phyloP scores from a whole-genome alignment of 805 yeast species.

The Zygosaccharomyces siamensis region DNA sequence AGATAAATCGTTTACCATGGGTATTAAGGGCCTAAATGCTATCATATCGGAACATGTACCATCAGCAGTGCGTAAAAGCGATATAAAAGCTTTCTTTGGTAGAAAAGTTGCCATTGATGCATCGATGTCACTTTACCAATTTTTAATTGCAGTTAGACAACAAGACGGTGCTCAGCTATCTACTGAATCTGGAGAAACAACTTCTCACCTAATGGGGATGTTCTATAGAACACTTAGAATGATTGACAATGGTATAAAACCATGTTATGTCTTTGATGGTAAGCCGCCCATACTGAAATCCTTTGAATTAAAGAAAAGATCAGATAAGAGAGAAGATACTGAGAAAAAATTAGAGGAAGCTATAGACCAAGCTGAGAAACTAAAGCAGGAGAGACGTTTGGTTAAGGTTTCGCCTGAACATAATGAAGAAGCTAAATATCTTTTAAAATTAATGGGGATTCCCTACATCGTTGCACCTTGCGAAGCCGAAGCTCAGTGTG shows the following conservation, averaged over 20 bases:
- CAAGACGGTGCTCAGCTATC: slow-evolving; percentile 93
- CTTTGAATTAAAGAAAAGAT: slow-evolving; percentile 85
- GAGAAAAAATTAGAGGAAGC: slow-evolving; percentile 65
- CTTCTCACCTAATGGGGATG: slow-evolving; percentile 93
- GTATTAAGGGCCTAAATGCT: slow-evolving; percentile 75
- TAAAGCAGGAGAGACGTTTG: slow-evolving; percentile 71
- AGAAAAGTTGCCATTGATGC: slow-evolving; percentile 96
- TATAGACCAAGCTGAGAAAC: slow-evolving; percentile 70
- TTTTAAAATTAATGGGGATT: slow-evolving; percentile 86
- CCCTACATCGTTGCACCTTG: slow-evolving; percentile 93
- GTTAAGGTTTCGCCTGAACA: slow-evolving; percentile 87
- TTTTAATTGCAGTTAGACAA: slow-evolving; percentile 92
- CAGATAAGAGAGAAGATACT: slow-evolving; percentile 77
- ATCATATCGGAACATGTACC: slow-evolving; percentile 90
- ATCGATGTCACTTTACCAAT: slow-evolving; percentile 95
- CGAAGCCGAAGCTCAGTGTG: slow-evolving; percentile 99
- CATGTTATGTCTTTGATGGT: slow-evolving; percentile 96
- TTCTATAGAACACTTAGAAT: slow-evolving; percentile 88
- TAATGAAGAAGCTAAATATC: slow-evolving; percentile 85
- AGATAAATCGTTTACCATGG: slow-evolving; percentile 34
- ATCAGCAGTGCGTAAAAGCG: slow-evolving; percentile 65
- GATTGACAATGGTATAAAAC: slow-evolving; percentile 91
- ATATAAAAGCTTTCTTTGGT: slow-evolving; percentile 83
- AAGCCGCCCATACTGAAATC: slow-evolving; percentile 93
- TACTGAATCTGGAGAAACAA: slow-evolving; percentile 85